Conservation (phyloP, 1,284 basidiomycete species). For the Ganoderma lucidum region DNA sequence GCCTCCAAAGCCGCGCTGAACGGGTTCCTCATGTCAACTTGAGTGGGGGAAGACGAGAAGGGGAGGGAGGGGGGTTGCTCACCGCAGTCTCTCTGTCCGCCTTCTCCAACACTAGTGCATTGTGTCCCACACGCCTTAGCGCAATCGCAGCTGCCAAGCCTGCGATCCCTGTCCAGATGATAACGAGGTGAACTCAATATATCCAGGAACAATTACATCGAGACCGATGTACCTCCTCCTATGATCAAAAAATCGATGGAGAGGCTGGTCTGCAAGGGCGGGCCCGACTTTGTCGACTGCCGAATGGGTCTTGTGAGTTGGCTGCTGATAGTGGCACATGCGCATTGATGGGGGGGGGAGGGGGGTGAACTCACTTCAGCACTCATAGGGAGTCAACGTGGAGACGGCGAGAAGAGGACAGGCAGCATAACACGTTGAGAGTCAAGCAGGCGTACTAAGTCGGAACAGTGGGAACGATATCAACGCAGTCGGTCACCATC, state of each 20-base stretch:
- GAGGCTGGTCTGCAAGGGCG: slow-evolving; percentile 21
- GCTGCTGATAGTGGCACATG: not conserved
- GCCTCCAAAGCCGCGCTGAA: slow-evolving; percentile 44
- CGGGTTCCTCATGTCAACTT: not conserved
- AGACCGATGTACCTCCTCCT: slow-evolving; percentile 15
- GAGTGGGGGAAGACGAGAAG: slow-evolving; percentile 3
- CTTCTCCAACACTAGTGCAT: slow-evolving; percentile 51
- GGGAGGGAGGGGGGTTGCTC: slow-evolving; percentile 41
- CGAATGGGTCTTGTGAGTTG: not conserved
- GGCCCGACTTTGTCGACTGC: slow-evolving; percentile 14
- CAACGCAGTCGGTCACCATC: not conserved
- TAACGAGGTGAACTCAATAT: not conserved
- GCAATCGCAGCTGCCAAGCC: slow-evolving; percentile 62
- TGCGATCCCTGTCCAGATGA: slow-evolving; percentile 10
- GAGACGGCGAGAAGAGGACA: not conserved
- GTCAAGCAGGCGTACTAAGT: not conserved
- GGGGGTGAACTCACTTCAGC: slow-evolving; percentile 7
- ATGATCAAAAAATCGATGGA: slow-evolving; percentile 26
- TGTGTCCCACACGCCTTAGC: slow-evolving; percentile 41
- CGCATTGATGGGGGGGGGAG: not conserved
- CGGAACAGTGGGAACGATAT: slow-evolving; percentile 1
- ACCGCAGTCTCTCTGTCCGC: slow-evolving; percentile 48
- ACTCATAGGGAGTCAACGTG: slow-evolving; percentile 12
- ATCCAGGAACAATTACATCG: not conserved
- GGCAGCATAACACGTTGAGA: not conserved